Conservation (phyloP, 441 rosid genomes). For the Mallotus japonicus region DNA sequence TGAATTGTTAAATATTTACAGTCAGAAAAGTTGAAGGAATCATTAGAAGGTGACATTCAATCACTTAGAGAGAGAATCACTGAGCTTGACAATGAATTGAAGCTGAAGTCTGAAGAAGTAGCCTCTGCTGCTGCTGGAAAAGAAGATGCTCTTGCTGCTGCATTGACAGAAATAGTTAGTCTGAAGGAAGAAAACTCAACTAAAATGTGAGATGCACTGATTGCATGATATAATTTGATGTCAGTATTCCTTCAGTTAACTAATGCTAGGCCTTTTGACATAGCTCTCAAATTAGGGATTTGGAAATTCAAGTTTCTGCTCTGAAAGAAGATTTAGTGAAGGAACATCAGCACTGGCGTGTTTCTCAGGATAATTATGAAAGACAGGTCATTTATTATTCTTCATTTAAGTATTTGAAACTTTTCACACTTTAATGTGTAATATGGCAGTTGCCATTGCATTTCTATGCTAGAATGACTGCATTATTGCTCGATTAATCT, state of each 20-base stretch:
- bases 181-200: slow-evolving; percentile 68
- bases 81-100: slow-evolving; percentile 69
- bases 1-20: slow-evolving; percentile 27
- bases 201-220: slow-evolving; percentile 50
- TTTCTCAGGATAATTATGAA: slow-evolving; percentile 90
- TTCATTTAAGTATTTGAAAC: neutral
- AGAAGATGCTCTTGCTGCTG: slow-evolving; percentile 70
- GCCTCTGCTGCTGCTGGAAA: slow-evolving; percentile 63
- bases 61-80: slow-evolving; percentile 70
- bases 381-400: slow-evolving; percentile 61
- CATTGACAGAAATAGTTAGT: slow-evolving; percentile 56
- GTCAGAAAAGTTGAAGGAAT: slow-evolving; percentile 69
- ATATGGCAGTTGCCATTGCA: neutral
- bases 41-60: slow-evolving; percentile 68
- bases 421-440: neutral
- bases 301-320: slow-evolving; percentile 66
- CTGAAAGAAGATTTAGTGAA: slow-evolving; percentile 69
- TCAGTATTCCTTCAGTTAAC: slow-evolving; percentile 15
- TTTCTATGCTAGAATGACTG: neutral
- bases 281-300: slow-evolving; percentile 66
- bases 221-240: slow-evolving; percentile 10
- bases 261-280: slow-evolving; percentile 27
- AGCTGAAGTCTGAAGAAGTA: slow-evolving; percentile 69
- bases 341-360: slow-evolving; percentile 77
- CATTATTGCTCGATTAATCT: neutral